Conservation (phyloP, 2,329 filamentous ascomycete genomes). For the Monilinia laxa region DNA sequence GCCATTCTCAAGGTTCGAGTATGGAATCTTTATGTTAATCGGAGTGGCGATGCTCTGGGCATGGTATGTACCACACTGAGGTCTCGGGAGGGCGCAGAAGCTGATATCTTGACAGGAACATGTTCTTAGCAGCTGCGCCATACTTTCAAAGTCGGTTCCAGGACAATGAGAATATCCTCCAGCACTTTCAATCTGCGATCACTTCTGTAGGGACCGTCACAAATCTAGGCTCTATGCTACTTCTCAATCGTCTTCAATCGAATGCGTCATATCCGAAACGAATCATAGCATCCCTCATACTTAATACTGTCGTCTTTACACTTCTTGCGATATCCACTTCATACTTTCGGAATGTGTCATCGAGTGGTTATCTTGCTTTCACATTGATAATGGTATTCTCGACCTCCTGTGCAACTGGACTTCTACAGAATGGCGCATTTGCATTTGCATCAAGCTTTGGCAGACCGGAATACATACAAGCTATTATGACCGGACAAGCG, state of each 20-base stretch:
- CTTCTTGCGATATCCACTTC: slow-evolving; percentile 79
- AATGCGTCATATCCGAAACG: slow-evolving; percentile 84
- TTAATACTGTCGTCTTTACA: slow-evolving; percentile 75
- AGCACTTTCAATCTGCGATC: slow-evolving; percentile 87
- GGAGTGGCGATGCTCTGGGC: slow-evolving; percentile 97
- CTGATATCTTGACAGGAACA: slow-evolving; percentile 65
- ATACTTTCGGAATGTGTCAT: slow-evolving; percentile 59
- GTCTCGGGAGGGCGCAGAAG: slow-evolving; percentile 21
- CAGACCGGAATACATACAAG: slow-evolving; percentile 86
- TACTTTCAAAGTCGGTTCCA: slow-evolving; percentile 87
- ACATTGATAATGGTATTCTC: slow-evolving; percentile 76
- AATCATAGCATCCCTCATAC: slow-evolving; percentile 71
- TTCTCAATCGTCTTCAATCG: slow-evolving; percentile 77
- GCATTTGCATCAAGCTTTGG: slow-evolving; percentile 87
- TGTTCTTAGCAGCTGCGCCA: slow-evolving; percentile 92
- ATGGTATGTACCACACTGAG: slow-evolving; percentile 62
- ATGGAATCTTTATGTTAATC: slow-evolving; percentile 78
- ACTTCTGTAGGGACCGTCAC: slow-evolving; percentile 82
- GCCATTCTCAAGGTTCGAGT: slow-evolving; percentile 82
- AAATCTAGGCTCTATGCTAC: slow-evolving; percentile 72
- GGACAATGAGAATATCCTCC: slow-evolving; percentile 65
- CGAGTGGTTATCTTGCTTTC: slow-evolving; percentile 73
- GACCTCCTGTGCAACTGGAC: slow-evolving; percentile 76
- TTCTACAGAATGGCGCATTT: slow-evolving; percentile 93
- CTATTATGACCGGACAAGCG: slow-evolving; percentile 92